Evolutionary conservation across 345 rosid genomes (phyloP), one percentile per base, ranked within the genome.

Genomic region (Mallotus nudiflorus): DNA sequence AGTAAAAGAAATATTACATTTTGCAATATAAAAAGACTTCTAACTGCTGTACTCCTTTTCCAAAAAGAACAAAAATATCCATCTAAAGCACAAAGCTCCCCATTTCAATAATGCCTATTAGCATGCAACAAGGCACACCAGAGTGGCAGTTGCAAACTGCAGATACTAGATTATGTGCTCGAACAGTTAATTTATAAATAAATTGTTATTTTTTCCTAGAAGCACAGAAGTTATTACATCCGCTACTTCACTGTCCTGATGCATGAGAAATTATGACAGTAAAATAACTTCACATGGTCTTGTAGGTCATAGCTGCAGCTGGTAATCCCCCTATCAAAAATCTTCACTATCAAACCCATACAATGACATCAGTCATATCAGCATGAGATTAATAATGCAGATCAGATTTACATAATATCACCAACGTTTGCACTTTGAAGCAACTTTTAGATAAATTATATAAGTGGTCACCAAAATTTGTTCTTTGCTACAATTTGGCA

Each of bases 251-350:
- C 40, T 9, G 24, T 28, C 40, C 33, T 50, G 45, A n/a, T 20
- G 22, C 57, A 35, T 31, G 44, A 39, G 59, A 66, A 33, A 66
- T 14, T 50, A 24, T 48, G 44, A 63, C 18, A 33, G n/a, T n/a
- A n/a, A n/a, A n/a, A 28, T 51, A 35, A 66, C 15, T 65, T 65
- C 57, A 66, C 45, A 31, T 50, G 35, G 31, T 66, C 22, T 50
- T n/a, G 7, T 5, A 28, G n/a, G n/a, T n/a, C n/a, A n/a, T n/a
- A n/a, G 58, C 24, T 24, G 20, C 13, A 6, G 15, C 0, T 25
- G 37, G 49, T 63, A 40, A 31, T n/a, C 37, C n/a, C n/a, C n/a
- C 53, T n/a, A 63, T 63, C 6, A 9, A 49, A 29, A 29, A 11
- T 53, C 54, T 29, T n/a, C 69, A 66, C 15, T 8, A 55, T 18